phyloP scores from a whole-genome alignment of 164 flowering plant species.

The Stephania yunnanensis region DNA sequence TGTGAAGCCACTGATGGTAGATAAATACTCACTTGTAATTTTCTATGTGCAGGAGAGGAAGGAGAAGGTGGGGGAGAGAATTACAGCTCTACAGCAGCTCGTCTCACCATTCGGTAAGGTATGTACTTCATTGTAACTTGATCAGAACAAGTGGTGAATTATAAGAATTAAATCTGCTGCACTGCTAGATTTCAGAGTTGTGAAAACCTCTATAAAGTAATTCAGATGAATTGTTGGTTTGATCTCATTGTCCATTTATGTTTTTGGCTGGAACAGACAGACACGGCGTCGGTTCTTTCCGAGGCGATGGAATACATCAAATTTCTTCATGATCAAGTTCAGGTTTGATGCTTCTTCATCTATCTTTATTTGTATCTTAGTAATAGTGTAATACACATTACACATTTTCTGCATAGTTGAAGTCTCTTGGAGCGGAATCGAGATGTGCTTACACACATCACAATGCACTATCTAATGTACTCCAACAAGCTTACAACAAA shows the following conservation, averaged over 20 bases:
- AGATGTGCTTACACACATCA: too few species aligned
- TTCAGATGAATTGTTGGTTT: neutral
- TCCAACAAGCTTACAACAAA: too few species aligned
- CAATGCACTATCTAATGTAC: too few species aligned
- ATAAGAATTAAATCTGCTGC: too few species aligned
- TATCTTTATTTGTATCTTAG: neutral
- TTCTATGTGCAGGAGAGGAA: constrained; percentile 57
- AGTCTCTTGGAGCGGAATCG: too few species aligned
- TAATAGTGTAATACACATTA: too few species aligned
- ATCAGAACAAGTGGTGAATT: too few species aligned
- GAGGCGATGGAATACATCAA: constrained; percentile 84
- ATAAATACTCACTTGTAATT: neutral
- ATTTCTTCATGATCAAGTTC: constrained; percentile 87
- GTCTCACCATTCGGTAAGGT: constrained; percentile 97
- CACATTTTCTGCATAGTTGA: too few species aligned
- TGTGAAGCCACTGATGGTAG: neutral
- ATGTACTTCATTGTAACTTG: neutral
- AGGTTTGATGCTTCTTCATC: constrained; percentile 35
- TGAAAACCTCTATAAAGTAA: too few species aligned
- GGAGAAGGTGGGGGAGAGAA: constrained; percentile 69
- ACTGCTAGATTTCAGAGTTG: too few species aligned
- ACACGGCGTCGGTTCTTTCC: constrained; percentile 81
- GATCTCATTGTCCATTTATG: neutral
- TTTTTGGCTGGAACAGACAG: constrained; percentile 49
- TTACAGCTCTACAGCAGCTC: constrained; percentile 73